Base-by-base conservation (phyloP, 108 stramenopile species). In the Stephanodiscus triporus region DNA sequence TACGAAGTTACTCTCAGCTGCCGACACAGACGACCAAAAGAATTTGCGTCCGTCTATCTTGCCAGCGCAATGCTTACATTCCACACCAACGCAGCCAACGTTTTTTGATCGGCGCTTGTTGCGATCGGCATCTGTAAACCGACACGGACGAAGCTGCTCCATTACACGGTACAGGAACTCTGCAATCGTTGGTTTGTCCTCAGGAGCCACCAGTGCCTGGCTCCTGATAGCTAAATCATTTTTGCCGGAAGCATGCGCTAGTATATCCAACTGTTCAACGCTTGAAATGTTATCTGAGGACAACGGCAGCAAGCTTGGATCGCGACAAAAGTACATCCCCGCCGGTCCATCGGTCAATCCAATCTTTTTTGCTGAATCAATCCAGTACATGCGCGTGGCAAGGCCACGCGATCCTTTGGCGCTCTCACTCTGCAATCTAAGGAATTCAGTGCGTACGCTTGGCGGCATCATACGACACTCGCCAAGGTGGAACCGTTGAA, bases 21-120 rank as follows among this genome's bases (percentile, higher is more conserved):
- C 95, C 47, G 74, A 91, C n/a, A 95, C 95, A 42, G 89, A 91
- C 10, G 91, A 92, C 95, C 95, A 95, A 56, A 95, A 95, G 75
- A 95, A 95, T 77, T 95, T 95, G 23, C 95, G 78, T 27, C 92
- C 83, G 57, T 95, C 95, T 26, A 92, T 91, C 69, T 90, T 85
- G 17, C 95, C 95, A 42, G 91, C 88, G 57, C 95, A 95, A 53
- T 95, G 95, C 77, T 91, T 93, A 82, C 95, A 95, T 69, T 95
- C 95, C 16, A 95, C 95, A 11, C 95, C 95, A 61, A 93, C 90
- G 63, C 89, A 88, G 4, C 95, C 95, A 16, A 95, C 84, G 70
- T 95, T 89, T 63, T 93, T 93, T 11, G 92, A 73, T 6, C 95
- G 86, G 17, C 95, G 73, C 75, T 95, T 95, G 84, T 95, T 95